Evolutionary conservation across 148 eudicot genomes (phyloP).

Genomic region (Vaccinium darrowii): DNA sequence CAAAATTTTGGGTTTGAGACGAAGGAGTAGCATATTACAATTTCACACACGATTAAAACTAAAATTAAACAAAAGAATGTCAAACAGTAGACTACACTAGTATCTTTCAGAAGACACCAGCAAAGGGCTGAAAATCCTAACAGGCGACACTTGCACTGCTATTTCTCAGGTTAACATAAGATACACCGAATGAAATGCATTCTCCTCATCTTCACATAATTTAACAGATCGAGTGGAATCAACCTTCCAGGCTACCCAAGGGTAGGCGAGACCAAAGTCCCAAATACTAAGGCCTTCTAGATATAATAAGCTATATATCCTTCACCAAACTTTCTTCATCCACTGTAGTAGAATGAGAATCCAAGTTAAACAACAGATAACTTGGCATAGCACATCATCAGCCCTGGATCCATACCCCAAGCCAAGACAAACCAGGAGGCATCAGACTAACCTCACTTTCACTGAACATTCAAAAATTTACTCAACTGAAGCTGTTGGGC

Average conservation of each 20-base stretch:
- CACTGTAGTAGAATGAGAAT: background rate
- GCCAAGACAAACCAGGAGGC: background rate
- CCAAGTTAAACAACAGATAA: slow-evolving; percentile 4
- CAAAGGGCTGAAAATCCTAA: background rate
- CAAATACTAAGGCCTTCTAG: background rate
- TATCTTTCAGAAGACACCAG: background rate
- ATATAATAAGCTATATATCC: background rate
- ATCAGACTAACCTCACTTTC: background rate
- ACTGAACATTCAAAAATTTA: background rate
- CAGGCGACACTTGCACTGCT: background rate
- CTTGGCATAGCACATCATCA: background rate
- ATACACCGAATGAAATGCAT: background rate
- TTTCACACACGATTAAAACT: background rate
- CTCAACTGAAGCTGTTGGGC: background rate
- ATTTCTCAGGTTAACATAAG: background rate
- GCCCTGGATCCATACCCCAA: background rate
- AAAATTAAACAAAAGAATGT: background rate
- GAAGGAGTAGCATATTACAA: background rate
- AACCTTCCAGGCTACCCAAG: background rate
- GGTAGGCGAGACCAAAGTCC: background rate
- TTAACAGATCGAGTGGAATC: background rate
- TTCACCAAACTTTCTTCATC: background rate
- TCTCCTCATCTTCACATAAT: background rate
- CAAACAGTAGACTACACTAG: background rate
- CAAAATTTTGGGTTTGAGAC: too few species aligned